phyloP scores from a whole-genome alignment of 805 yeast genomes.

The Saturnispora kantuleensis region DNA sequence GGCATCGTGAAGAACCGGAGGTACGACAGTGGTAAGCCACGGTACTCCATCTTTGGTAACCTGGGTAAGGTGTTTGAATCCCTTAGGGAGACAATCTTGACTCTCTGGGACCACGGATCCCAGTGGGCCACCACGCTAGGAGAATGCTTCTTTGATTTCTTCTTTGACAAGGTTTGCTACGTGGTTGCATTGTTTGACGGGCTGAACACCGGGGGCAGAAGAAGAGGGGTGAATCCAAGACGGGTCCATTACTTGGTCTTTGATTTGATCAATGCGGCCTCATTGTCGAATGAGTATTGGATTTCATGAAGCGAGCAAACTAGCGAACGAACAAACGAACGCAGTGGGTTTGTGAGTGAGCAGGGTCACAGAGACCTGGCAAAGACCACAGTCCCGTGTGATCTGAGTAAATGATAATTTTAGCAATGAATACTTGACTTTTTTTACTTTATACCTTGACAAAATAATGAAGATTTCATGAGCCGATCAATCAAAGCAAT shows the following conservation, averaged over 20 bases:
- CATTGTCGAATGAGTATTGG: conserved; percentile 5
- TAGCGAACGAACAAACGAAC: no score
- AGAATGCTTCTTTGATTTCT: not conserved
- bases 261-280: conserved; percentile 15
- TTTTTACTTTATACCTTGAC: no score
- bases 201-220: conserved; percentile 1
- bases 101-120: not conserved
- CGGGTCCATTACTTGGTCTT: conserved; percentile 24
- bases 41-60: conserved; percentile 1
- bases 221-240: conserved; percentile 11
- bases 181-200: not conserved
- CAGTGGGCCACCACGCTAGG: not conserved
- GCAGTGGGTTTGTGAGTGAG: no score
- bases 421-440: no score
- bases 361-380: no score
- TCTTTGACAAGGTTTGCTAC: not conserved
- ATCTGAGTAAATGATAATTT: no score
- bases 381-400: no score
- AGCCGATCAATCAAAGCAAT: no score
- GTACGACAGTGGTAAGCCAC: not conserved
- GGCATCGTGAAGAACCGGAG: not conserved
- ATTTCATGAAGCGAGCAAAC: conserved; percentile 8
- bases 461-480: no score
- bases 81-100: not conserved
- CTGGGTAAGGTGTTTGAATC: not conserved